Evolutionary conservation across 2,329 filamentous ascomycete genomes (phyloP), one percentile per base, ranked within the genome.

Genomic region (Rhexocercosporidium sp.): DNA sequence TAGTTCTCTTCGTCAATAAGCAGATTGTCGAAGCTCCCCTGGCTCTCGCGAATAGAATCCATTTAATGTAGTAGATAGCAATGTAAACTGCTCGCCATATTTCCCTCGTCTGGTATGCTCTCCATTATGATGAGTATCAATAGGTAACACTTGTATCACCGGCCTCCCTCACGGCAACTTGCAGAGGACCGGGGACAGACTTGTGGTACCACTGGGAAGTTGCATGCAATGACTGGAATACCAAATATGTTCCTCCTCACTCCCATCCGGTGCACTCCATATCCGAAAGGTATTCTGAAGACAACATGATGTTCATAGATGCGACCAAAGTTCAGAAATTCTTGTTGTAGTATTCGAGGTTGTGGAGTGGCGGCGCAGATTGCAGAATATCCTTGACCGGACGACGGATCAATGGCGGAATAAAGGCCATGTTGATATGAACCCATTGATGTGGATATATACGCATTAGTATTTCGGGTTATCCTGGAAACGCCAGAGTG

Each of bases 101-200:
- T 37, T 59, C 62, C 59, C 25, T 34, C 1, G 39, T 59, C 62
- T 59, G 7, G 39, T 46, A 57, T 59, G 47, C 5, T n/a, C 4
- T 64, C 22, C 27, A 59, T 59, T 46, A 11, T 47, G 47, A 57
- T 64, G 12, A 64, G 53, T 25, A 57, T 46, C 51, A 5, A 56
- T 59, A 41, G 51, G 62, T 59, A 59, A 64, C 34, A 64, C 62
- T 57, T 64, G 62, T 56, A 59, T 51, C 51, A 64, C 62, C 51
- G 62, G 62, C 51, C 62, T 64, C 51, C 53, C 62, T 64, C 62
- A 59, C 49, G 37, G 62, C 31, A 64, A 64, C 47, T 57, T 57
- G 62, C 62, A 64, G 49, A 64, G 8, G 25, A 46, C 39, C 37
- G 20, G 61, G 47, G 49, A 56, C 31, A 64, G 47, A 63, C 60